Evolutionary conservation across 345 rosid genomes (phyloP).

Genomic region (Erucastrum elatum): DNA sequence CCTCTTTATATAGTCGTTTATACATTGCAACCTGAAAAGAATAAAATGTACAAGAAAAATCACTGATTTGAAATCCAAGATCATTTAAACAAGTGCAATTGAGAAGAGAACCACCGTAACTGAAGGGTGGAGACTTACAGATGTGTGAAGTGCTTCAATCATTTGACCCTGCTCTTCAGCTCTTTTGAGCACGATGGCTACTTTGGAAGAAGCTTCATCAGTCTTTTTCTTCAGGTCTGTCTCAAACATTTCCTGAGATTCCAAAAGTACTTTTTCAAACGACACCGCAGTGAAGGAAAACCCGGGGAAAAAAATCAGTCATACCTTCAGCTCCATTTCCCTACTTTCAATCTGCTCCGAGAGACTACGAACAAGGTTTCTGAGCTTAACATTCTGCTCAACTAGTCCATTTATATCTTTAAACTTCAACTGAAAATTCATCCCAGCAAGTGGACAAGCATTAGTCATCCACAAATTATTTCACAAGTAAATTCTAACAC

Average conservation of each 20-base stretch:
- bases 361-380: slow-evolving; percentile 81
- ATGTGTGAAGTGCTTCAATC: slow-evolving; percentile 89
- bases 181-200: slow-evolving; percentile 71
- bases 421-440: slow-evolving; percentile 69
- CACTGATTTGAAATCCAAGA: neutral
- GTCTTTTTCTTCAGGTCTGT: slow-evolving; percentile 64
- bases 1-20: slow-evolving; percentile 88
- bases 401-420: slow-evolving; percentile 94
- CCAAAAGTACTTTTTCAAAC: neutral
- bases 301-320: neutral
- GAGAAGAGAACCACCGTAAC: slow-evolving; percentile 2
- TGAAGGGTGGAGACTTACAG: slow-evolving; percentile 53
- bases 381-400: slow-evolving; percentile 92
- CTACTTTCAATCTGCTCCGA: slow-evolving; percentile 70
- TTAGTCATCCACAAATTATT: slow-evolving; percentile 13
- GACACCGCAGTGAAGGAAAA: slow-evolving; percentile 6
- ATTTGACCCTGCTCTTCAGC: slow-evolving; percentile 92
- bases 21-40: slow-evolving; percentile 85
- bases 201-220: slow-evolving; percentile 84
- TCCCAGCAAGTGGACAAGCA: slow-evolving; percentile 27
- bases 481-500: neutral
- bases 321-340: slow-evolving; percentile 85
- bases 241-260: slow-evolving; percentile 66
- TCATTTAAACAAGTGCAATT: neutral
- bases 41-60: slow-evolving; percentile 16